Evolutionary conservation across 331 rosid species (phyloP).

Genomic region (Rosa hybrid): DNA sequence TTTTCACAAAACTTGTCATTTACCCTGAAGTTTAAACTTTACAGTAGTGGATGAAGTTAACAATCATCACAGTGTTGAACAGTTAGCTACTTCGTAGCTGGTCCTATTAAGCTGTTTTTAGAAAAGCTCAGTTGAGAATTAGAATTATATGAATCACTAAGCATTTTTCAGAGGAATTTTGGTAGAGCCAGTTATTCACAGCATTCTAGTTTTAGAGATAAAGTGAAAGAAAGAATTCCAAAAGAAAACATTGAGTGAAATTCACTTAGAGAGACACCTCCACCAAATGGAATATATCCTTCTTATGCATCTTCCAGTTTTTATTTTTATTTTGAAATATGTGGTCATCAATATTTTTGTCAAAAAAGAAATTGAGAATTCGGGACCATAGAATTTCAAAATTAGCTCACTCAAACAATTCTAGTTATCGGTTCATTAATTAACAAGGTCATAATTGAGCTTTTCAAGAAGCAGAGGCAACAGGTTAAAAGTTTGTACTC

Average conservation of each 20-base stretch:
- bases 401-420: no score
- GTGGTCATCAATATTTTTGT: no score
- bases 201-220: background rate
- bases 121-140: background rate
- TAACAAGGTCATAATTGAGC: no score
- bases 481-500: no score
- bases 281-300: background rate
- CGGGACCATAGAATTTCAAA: no score
- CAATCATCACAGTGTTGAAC: background rate
- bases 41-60: background rate
- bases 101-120: background rate
- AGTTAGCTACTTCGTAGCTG: background rate
- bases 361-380: no score
- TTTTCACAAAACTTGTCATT: background rate
- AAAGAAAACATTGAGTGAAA: background rate
- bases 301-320: no score
- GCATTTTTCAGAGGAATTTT: no score
- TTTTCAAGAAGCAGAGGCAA: no score
- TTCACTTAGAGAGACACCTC: background rate
- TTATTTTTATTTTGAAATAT: no score
- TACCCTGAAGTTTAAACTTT: background rate
- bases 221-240: background rate
- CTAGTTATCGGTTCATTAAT: no score
- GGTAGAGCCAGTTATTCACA: background rate
- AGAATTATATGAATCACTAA: no score